Base-by-base conservation (phyloP, 371 early-diverging fungal species). In the Saksenaea vasiformis region DNA sequence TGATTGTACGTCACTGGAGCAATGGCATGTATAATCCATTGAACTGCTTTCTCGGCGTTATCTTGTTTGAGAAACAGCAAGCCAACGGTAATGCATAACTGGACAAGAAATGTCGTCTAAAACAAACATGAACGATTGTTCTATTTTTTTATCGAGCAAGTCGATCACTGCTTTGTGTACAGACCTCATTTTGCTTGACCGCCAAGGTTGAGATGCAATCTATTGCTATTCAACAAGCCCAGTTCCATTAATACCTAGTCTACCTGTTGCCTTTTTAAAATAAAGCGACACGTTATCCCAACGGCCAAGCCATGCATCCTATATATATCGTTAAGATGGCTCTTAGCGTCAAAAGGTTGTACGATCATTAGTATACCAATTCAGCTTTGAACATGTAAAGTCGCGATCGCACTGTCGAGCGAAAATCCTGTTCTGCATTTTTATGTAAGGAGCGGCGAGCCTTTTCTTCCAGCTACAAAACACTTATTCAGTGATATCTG, bases 131-230 rank as follows among this genome's bases (percentile, higher is more conserved):
- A 37, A 13, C 8, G 13, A 5, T 37, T 37, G 13, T 5, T 37
- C 37, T 37, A 8, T 13, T 5, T 37, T 37, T 5, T 37, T 13
- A 8, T 13, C 37, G 13, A 95, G 84, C 69, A 97, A 69, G 62
- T 97, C 97, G 73, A n/a, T 97, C 97, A 47, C 96, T 90, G 15
- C 95, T 95, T n/a, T n/a, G n/a, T 8, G 93, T 90, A 14, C 92
- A 87, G 14, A 97, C 77, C 2, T 95, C 95, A 5, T 86, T 95
- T 34, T 96, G 80, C 71, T 87, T 86, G 22, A 87, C 90, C 4
- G 80, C 86, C 4, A 19, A 17, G n/a, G 51, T 19, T 24, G 17
- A n/a, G 3, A 22, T 22, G 24, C 22, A 22, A 10, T 47, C 51
- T 47, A 47, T 19, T 11, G 5, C 9, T 17, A 22, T 7, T n/a